Base-by-base conservation (phyloP, 2,329 filamentous ascomycete genomes). In the Diplocarpon rosae region DNA sequence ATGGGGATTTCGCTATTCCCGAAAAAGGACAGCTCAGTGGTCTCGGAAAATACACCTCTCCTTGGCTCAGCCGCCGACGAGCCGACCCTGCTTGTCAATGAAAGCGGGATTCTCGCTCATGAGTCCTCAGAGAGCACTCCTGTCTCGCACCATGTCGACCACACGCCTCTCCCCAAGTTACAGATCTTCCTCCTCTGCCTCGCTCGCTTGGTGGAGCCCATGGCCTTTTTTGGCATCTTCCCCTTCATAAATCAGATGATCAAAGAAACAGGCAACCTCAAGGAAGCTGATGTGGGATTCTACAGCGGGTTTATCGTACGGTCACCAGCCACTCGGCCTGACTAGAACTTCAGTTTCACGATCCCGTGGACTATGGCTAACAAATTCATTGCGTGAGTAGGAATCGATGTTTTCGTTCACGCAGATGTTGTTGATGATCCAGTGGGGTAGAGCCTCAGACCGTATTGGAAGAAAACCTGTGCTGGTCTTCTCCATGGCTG, bases 181-280 rank as follows among this genome's bases (percentile, higher is more conserved):
- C 85, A 90, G 60, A 78, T 92, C 42, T 62, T 82, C 28, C 63
- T 84, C 10, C 75, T 92, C 11, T 90, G 85, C 67, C 84, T 79
- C 59, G 78, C 80, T 1, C 76, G 84, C 5, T 59, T 85, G 20
- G 69, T 85, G 36, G 85, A 90, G 57, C 84, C 85, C 1, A 72
- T 89, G 33, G 82, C 83, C n/a, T 90, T 86, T 66, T 90, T 89
- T 67, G 78, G 72, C 59, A 86, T 90, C 60, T 84, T 90, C 56
- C 83, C 85, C 1, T 90, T 84, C 64, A 75, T 92, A 63, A 85
- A 80, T 56, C 69, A 81, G 58, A 90, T 90, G 85, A 78, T 85
- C 31, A 68, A 75, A 61, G 69, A 74, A 45, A 81, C 79, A 47
- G 83, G 83, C 9, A 57, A 69, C 10, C 63, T 90, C 2, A 61